phyloP scores from a whole-genome alignment of 768 basidiomycete genomes.

The Boletus bicolor region DNA sequence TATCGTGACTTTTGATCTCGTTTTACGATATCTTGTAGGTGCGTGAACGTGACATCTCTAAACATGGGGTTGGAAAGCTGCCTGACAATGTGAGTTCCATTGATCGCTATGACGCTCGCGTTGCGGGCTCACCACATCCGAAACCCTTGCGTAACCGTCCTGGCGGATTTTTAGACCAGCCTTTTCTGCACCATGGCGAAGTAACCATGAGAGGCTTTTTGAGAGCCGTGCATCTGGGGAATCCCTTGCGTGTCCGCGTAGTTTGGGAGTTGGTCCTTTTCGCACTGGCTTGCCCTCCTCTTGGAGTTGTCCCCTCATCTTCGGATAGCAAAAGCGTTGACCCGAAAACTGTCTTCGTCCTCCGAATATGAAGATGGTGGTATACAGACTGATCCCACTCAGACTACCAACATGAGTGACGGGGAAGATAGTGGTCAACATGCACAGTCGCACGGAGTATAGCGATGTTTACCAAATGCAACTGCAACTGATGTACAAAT shows the following conservation, averaged over 20 bases:
- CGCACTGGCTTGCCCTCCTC: conserved; percentile 6
- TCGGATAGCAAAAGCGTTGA: conserved; percentile 2
- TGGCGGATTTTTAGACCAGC: conserved; percentile 71
- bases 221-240: conserved; percentile 67
- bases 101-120: background rate
- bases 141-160: conserved; percentile 84
- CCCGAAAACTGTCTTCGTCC: conserved; percentile 2
- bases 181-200: conserved; percentile 84
- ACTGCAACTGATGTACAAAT: background rate
- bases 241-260: conserved; percentile 61
- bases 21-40: conserved; percentile 61
- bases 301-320: conserved; percentile 9
- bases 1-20: conserved; percentile 67
- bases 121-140: conserved; percentile 70
- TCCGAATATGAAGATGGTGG: background rate
- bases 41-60: conserved; percentile 50
- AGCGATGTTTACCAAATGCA: background rate
- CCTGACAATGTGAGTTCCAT: conserved; percentile 5
- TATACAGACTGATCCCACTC: background rate
- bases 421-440: conserved; percentile 7
- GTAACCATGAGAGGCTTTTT: conserved; percentile 86
- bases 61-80: conserved; percentile 74
- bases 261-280: conserved; percentile 36
- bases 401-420: background rate
- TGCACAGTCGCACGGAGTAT: conserved; percentile 1